Evolutionary conservation across 306 rosid genomes (phyloP), one percentile per base, ranked within the genome.

Genomic region (Gleditsia sinensis): DNA sequence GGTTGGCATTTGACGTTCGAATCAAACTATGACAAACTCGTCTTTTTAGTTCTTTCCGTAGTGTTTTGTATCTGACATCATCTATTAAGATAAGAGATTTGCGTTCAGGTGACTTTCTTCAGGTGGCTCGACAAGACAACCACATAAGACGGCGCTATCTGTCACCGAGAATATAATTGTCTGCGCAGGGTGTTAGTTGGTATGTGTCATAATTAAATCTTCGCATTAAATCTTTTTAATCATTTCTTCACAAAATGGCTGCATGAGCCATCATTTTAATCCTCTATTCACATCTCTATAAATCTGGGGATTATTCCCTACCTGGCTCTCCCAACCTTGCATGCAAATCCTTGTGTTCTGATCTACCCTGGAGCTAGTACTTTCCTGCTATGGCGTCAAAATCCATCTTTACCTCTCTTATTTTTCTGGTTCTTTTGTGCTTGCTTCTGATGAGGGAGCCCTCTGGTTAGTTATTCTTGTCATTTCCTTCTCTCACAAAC

Each of bases 231-330:
- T 28, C 32, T 28, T 61, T 45, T 75, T 76, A 74, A 84, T 85
- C 75, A 85, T 80, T 81, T 83, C 84, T 77, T 69, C 64, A 40
- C 16, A 55, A 88, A 89, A 81, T 76, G 92, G 90, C 95, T 87
- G 87, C 90, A 58, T 23, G 50, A 48, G 72, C 83, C 82, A 87
- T 89, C 85, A 89, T 85, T 83, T 82, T 43, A 9, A 20, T 45
- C 77, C 24, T 68, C 67, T 13, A 36, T 55, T 25, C 62, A 28
- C 30, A 20, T 17, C 81, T 60, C 86, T 87, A 87, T 89, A 89
- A 89, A 86, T 84, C 9, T 3, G 7, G 80, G 57, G 28, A 23
- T 51, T 53, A 36, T 62, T 36, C 67, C 19, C 53, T 49, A 7
- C 55, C 28, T 49, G 24, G 9, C 6, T 49, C 20, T 49, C 48